Conservation (phyloP, 768 basidiomycete genomes). For the Filobasidium wieringae region DNA sequence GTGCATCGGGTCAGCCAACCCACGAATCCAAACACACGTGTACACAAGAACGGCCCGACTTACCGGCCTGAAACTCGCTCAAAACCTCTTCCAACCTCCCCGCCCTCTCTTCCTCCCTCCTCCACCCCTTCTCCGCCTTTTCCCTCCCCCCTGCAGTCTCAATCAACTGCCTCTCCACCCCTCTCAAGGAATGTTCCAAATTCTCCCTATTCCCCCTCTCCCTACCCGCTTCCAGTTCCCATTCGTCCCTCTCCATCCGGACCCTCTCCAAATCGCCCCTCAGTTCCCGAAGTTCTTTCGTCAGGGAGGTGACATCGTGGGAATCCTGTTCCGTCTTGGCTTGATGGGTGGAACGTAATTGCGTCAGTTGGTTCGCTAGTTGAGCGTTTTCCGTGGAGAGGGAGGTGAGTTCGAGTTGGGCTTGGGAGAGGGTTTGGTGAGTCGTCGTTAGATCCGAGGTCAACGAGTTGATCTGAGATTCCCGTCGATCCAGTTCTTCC, state of each 20-base stretch:
- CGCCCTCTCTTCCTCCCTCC: constrained; percentile 51
- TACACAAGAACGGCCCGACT: constrained; percentile 35
- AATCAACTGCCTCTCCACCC: constrained; percentile 54
- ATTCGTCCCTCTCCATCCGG: constrained; percentile 67
- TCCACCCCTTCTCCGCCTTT: constrained; percentile 48
- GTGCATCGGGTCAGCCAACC: constrained; percentile 2
- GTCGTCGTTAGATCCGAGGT: constrained; percentile 68
- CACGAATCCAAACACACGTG: constrained; percentile 5
- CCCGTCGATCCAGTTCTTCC: constrained; percentile 96
- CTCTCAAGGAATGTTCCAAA: constrained; percentile 49
- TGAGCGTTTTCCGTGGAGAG: constrained; percentile 66
- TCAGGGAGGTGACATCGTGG: constrained; percentile 30
- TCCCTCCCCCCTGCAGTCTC: constrained; percentile 52
- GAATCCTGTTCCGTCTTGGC: constrained; percentile 33
- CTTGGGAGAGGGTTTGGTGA: constrained; percentile 56
- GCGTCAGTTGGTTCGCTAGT: constrained; percentile 52
- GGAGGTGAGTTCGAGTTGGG: constrained; percentile 64
- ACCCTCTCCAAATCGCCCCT: constrained; percentile 78
- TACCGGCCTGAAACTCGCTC: constrained; percentile 88
- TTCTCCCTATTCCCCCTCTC: constrained; percentile 67
- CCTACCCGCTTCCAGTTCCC: constrained; percentile 51
- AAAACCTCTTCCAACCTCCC: constrained; percentile 81
- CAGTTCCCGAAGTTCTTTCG: constrained; percentile 62
- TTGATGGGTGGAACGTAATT: constrained; percentile 24
- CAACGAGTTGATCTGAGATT: constrained; percentile 67